Evolutionary conservation across 768 basidiomycete genomes (phyloP).

Genomic region (Hygrophorus pudorinus): DNA sequence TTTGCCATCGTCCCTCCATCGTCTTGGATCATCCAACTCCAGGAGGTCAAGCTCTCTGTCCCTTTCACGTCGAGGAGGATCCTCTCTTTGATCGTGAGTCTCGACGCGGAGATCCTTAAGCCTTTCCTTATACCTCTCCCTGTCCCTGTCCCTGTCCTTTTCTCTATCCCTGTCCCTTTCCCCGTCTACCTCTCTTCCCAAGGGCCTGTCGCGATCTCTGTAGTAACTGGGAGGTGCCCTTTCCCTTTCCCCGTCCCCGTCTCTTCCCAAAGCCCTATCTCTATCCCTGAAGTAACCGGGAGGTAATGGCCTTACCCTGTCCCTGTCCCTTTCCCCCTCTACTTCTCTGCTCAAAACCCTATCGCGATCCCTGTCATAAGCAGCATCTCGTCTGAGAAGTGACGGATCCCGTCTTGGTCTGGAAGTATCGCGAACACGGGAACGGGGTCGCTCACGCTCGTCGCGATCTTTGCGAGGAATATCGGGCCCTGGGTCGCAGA

Average conservation of each 20-base stretch:
- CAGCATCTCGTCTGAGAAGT: conserved; percentile 36
- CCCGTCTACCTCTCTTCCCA: no score
- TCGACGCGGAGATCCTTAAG: conserved; percentile 8
- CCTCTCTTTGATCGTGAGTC: conserved; percentile 32
- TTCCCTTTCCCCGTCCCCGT: no score
- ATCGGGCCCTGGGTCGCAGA: conserved; percentile 39
- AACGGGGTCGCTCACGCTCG: conserved; percentile 54
- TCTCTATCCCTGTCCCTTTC: no score
- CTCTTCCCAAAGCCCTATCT: no score
- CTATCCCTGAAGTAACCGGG: no score
- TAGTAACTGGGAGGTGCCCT: no score
- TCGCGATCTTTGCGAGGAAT: conserved; percentile 50
- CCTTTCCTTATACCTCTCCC: no score
- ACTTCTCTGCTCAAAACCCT: conserved; percentile 10
- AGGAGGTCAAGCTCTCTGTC: conserved; percentile 33
- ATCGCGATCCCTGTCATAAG: conserved; percentile 23
- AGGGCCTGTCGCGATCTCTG: no score
- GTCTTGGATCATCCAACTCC: conserved; percentile 59
- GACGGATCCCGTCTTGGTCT: conserved; percentile 51
- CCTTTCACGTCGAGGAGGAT: conserved; percentile 20
- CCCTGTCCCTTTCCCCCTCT: conserved; percentile 31
- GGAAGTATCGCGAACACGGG: conserved; percentile 55
- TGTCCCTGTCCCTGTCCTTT: no score
- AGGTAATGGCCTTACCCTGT: conserved; percentile 17
- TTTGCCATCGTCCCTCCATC: conserved; percentile 78